Conservation (phyloP, 805 yeast species). For the Zygosaccharomyces bailii region DNA sequence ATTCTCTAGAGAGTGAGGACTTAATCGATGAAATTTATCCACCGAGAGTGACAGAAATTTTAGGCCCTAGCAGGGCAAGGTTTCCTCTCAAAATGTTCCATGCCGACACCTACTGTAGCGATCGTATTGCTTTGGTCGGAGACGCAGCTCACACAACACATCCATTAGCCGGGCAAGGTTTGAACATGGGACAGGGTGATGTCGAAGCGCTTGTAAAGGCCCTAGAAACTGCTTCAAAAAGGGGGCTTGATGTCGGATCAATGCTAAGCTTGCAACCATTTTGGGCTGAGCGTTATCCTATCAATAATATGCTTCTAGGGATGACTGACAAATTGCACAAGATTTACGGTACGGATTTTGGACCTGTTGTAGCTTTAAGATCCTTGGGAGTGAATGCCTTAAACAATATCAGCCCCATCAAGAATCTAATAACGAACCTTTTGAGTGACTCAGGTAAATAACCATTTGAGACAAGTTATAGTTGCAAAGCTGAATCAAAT, state of each 20-base stretch:
- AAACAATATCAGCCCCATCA: constrained; percentile 60
- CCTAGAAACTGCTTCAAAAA: constrained; percentile 60
- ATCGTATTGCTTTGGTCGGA: constrained; percentile 88
- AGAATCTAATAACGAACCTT: constrained; percentile 62
- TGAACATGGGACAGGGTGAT: constrained; percentile 96
- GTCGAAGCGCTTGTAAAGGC: constrained; percentile 68
- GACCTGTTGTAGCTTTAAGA: constrained; percentile 72
- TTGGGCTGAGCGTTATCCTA: constrained; percentile 76
- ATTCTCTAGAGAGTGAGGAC: constrained; percentile 36
- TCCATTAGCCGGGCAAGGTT: constrained; percentile 96
- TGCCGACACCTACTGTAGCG: constrained; percentile 82
- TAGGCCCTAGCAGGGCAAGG: constrained; percentile 67
- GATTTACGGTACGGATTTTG: constrained; percentile 67
- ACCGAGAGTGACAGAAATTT: constrained; percentile 55
- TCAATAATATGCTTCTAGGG: constrained; percentile 77
- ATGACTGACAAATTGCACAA: constrained; percentile 91
- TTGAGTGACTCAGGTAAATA: constrained; percentile 39
- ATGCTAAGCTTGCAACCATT: constrained; percentile 79
- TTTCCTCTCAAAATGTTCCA: constrained; percentile 88
- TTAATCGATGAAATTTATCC: constrained; percentile 63
- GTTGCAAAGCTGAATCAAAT: too few relatives aligned
- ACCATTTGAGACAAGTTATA: too few relatives aligned
- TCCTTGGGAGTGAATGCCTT: constrained; percentile 71
- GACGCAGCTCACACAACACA: constrained; percentile 98
- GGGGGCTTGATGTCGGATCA: constrained; percentile 89